Base-by-base conservation (phyloP, 169 alveolate species). In the Eimeria zaria region DNA sequence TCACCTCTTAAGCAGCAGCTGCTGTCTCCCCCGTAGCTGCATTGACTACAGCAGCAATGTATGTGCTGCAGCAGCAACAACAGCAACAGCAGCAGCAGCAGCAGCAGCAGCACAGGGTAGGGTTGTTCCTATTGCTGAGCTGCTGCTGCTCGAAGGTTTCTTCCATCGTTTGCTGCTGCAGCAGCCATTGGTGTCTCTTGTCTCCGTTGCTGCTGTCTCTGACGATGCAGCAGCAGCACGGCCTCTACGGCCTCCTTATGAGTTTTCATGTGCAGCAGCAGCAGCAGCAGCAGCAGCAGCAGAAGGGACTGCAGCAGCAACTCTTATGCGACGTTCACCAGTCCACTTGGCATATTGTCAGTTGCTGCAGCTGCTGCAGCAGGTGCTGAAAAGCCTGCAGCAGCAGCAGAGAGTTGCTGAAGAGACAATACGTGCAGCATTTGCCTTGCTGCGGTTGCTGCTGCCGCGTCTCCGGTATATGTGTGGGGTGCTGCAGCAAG, bases 281-380 rank as follows among this genome's bases (percentile, higher is more conserved):
- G 74, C 91, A 53, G 71, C 91, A 53, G 73, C 91, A 53, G 74
- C 91, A 83, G 91, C 91, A 83, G 76, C 91, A 51, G 74, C 91
- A 83, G 91, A 83, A 83, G 91, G 91, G 11, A 33, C 91, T 14
- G 91, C 73, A 30, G 76, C 71, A 48, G 76, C 91, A n/a, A 83
- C 91, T 27, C 76, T 83, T n/a, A 48, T 83, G 71, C 91, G 91
- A 51, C 91, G 91, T 64, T 83, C 91, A 20, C 74, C 91, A 7
- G 91, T 53, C 20, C 91, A 83, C 22, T 51, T 83, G 20, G 74
- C 74, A 9, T 83, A 53, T n/a, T 83, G 91, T 53, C 91, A 55
- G 44, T 51, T 83, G 58, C 91, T 83, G 27, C 91, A 83, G 91
- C 76, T 83, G 91, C 91, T 83, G 91, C 91, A 83, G 76, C 91